Conservation (phyloP, 1,139 yeast genomes). For the Lodderomyces orthopsilosis region DNA sequence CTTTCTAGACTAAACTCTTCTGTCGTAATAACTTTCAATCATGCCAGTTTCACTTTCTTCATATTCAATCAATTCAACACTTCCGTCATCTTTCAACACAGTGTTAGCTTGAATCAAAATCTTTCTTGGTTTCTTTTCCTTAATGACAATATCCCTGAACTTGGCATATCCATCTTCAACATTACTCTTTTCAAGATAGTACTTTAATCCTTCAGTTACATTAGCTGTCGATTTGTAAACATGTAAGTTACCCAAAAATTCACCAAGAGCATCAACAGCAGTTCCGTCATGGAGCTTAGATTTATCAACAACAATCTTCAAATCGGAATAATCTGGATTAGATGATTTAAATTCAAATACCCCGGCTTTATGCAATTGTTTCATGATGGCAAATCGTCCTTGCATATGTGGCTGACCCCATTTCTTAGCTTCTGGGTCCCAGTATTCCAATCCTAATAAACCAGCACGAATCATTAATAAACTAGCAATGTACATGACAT, state of each 20-base stretch:
- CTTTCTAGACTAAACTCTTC: conserved; percentile 32
- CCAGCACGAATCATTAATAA: conserved; percentile 89
- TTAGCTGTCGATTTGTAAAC: conserved; percentile 78
- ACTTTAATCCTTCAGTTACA: conserved; percentile 57
- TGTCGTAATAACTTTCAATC: conserved; percentile 73
- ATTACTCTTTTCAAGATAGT: conserved; percentile 62
- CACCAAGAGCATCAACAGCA: conserved; percentile 74
- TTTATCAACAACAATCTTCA: conserved; percentile 57
- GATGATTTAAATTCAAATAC: conserved; percentile 53
- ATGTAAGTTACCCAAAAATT: conserved; percentile 69
- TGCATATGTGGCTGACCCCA: conserved; percentile 99
- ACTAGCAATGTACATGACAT: conserved; percentile 64
- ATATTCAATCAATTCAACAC: conserved; percentile 65
- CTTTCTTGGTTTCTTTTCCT: conserved; percentile 76
- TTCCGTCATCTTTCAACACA: conserved; percentile 25
- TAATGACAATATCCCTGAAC: conserved; percentile 65
- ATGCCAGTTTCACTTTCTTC: conserved; percentile 72
- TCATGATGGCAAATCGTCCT: conserved; percentile 82
- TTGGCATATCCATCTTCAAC: conserved; percentile 63
- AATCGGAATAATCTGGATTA: conserved; percentile 53
- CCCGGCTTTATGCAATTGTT: conserved; percentile 69
- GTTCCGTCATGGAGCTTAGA: conserved; percentile 54
- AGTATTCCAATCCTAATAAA: conserved; percentile 72
- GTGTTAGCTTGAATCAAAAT: conserved; percentile 85
- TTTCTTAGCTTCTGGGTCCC: conserved; percentile 76